Evolutionary conservation across 805 yeast species (phyloP).

Genomic region (Lachancea meyersii): DNA sequence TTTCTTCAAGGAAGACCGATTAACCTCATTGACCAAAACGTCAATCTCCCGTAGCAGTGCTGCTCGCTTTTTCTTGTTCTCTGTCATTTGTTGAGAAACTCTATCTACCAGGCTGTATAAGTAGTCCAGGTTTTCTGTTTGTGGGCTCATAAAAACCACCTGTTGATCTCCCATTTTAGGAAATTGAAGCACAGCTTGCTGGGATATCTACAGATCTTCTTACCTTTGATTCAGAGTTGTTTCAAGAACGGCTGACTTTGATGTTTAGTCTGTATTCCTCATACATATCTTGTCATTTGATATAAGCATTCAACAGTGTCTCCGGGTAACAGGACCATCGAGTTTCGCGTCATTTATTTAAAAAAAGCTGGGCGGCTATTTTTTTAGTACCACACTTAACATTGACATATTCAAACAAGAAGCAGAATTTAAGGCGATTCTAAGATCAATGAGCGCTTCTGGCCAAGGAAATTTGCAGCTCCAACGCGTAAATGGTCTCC

Average conservation of each 20-base stretch:
- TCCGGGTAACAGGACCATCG: slow-evolving; percentile 1
- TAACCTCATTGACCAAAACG: slow-evolving; percentile 16
- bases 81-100: slow-evolving; percentile 15
- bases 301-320: no score
- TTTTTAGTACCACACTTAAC: no score
- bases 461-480: not conserved
- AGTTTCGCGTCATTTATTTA: not conserved
- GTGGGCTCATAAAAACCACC: slow-evolving; percentile 25
- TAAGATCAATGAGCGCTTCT: not conserved
- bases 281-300: no score
- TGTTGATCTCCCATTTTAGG: slow-evolving; percentile 12
- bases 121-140: slow-evolving; percentile 24
- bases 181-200: not conserved
- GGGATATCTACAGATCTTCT: not conserved
- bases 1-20: slow-evolving; percentile 7
- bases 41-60: slow-evolving; percentile 18
- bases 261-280: no score
- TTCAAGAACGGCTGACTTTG: no score
- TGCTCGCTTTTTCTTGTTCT: slow-evolving; percentile 20
- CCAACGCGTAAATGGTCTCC: slow-evolving; percentile 2
- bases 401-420: no score
- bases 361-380: slow-evolving; percentile 4
- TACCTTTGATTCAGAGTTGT: not conserved
- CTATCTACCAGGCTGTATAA: slow-evolving; percentile 21
- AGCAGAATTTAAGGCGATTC: no score